Evolutionary conservation across 2,329 filamentous ascomycete species (phyloP).

Genomic region (Fusarium mangiferae): DNA sequence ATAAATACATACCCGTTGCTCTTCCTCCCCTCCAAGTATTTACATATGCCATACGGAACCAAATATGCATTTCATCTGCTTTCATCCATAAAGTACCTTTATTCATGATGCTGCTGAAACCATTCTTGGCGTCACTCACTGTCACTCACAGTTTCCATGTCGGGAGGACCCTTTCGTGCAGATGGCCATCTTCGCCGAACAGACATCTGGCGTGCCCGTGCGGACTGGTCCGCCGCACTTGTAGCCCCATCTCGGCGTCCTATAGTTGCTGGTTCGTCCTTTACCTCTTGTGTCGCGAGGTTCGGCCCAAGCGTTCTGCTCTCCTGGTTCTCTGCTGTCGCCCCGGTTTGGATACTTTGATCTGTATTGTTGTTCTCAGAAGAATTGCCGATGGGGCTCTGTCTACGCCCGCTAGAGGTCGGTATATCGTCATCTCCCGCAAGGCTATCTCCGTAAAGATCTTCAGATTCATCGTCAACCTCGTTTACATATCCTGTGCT

Average conservation of each 20-base stretch:
- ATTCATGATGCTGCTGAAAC: no score
- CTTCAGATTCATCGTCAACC: not conserved
- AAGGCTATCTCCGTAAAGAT: not conserved
- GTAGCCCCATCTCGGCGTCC: not conserved
- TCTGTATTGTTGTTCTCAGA: no score
- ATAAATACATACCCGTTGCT: accelerated
- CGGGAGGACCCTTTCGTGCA: accelerated
- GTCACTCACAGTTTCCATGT: not conserved
- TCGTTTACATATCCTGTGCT: not conserved
- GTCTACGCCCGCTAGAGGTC: accelerated
- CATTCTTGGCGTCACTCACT: not conserved
- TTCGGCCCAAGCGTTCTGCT: accelerated
- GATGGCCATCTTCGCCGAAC: not conserved
- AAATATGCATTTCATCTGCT: no score
- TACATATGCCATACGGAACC: no score
- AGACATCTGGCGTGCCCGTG: not conserved
- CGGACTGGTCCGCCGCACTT: no score
- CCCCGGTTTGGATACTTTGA: no score
- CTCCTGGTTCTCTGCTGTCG: not conserved
- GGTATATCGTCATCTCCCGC: accelerated
- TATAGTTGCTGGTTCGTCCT: accelerated
- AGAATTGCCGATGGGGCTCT: not conserved
- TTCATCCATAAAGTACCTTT: no score
- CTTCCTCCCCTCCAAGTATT: not conserved
- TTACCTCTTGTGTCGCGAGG: accelerated